Conservation (phyloP, 2,329 filamentous ascomycete genomes). For the Seiridium cupressi region DNA sequence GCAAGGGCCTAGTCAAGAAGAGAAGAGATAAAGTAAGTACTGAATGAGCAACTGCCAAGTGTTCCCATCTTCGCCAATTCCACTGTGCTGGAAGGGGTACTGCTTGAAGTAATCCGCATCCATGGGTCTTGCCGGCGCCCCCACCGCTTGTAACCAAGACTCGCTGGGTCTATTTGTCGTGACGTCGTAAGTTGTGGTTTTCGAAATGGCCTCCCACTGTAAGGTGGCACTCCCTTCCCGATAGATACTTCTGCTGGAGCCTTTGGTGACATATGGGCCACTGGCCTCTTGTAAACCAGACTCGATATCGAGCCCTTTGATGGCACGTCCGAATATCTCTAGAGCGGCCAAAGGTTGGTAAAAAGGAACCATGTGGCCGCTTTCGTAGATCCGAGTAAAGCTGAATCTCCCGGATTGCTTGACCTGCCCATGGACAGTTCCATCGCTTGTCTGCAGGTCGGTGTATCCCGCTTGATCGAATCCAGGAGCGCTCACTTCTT, state of each 20-base stretch:
- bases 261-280: conserved; percentile 33
- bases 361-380: conserved; percentile 45
- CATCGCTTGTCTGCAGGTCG: conserved; percentile 37
- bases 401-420: conserved; percentile 49
- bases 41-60: background rate
- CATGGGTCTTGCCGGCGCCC: background rate
- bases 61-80: background rate
- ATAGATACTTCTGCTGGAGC: conserved; percentile 39
- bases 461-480: conserved; percentile 44
- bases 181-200: conserved; percentile 30
- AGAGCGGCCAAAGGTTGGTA: conserved; percentile 51
- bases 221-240: conserved; percentile 38
- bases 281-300: conserved; percentile 33
- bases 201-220: conserved; percentile 28
- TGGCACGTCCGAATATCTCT: conserved; percentile 46
- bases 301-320: conserved; percentile 47
- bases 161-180: conserved; percentile 25
- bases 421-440: conserved; percentile 49
- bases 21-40: background rate
- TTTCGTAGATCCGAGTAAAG: conserved; percentile 44
- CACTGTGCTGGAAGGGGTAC: background rate
- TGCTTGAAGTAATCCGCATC: background rate
- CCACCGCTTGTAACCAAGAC: conserved; percentile 15
- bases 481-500: conserved; percentile 35
- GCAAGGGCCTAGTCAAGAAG: background rate